Percentiles rank a stretch among this genome's conserved stretches.
Conservation (phyloP, 2,329 filamentous ascomycete species). For the Colletotrichum melonis region DNA sequence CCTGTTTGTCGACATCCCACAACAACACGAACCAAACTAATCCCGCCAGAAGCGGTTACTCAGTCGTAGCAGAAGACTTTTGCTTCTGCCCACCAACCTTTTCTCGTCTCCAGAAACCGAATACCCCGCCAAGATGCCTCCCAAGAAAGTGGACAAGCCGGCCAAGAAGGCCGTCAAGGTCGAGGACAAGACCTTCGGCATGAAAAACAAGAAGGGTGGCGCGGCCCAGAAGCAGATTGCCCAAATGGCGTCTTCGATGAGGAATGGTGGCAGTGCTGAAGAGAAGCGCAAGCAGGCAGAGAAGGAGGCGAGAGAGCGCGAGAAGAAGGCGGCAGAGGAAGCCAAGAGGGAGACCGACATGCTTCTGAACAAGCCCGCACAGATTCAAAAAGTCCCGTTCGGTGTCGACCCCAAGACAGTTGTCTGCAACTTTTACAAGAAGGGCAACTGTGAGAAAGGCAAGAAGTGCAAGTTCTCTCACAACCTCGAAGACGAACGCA, state of each 20-base stretch:
- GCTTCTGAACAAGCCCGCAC: constrained; percentile 89
- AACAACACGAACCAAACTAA: background rate
- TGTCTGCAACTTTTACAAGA: constrained; percentile 96
- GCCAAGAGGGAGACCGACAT: constrained; percentile 84
- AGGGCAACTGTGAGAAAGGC: constrained; percentile 96
- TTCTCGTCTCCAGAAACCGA: constrained; percentile 28
- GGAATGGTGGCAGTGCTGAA: constrained; percentile 82
- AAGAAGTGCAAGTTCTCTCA: constrained; percentile 99
- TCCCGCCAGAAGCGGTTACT: background rate
- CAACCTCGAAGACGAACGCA: constrained; percentile 88
- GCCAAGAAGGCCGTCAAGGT: constrained; percentile 73
- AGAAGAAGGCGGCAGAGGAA: constrained; percentile 90
- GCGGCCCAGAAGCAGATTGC: constrained; percentile 91
- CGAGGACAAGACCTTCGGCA: constrained; percentile 98
- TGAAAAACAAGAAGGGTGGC: constrained; percentile 99
- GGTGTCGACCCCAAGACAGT: constrained; percentile 98
- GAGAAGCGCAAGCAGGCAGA: constrained; percentile 83
- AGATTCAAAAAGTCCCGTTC: constrained; percentile 97
- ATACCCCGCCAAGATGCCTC: constrained; percentile 71
- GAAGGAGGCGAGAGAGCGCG: constrained; percentile 77
- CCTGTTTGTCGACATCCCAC: constrained; percentile 5
- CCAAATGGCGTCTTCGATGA: constrained; percentile 80
- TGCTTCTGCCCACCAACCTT: background rate
- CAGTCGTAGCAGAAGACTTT: constrained; percentile 7
- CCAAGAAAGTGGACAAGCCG: constrained; percentile 68